These are phyloP conservation scores for Coelastrella sp. DNA, from an alignment of 139 green algal genomes.

Conservation along the genomic window DNA sequence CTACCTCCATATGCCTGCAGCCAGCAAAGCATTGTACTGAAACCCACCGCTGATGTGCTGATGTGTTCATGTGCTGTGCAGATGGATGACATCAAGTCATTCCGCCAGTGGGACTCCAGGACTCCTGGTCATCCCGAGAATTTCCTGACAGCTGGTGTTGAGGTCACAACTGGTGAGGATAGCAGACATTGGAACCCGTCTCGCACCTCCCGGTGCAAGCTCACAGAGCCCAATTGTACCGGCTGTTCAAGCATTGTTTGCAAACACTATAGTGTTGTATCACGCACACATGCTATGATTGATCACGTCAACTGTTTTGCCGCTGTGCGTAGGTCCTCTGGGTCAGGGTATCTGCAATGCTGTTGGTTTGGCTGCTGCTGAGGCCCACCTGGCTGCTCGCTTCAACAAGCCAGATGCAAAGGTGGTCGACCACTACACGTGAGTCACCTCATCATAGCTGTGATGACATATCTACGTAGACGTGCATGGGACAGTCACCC, in stretches of 20 bases:
- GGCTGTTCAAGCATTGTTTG: too few species aligned
- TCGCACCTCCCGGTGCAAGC: too few species aligned
- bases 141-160: constrained; percentile 94
- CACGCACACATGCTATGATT: too few species aligned
- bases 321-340: constrained; percentile 89
- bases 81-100: constrained; percentile 97
- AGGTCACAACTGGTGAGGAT: constrained; percentile 96
- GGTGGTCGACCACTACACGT: constrained; percentile 99
- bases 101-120: constrained; percentile 95
- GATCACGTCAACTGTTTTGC: background rate
- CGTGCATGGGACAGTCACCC: too few species aligned
- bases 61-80: constrained; percentile 51
- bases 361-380: constrained; percentile 93
- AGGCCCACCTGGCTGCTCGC: constrained; percentile 95
- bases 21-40: too few species aligned
- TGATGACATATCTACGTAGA: too few species aligned
- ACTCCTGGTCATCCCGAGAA: constrained; percentile 99
- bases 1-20: too few species aligned
- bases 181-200: background rate
- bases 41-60: too few species aligned
- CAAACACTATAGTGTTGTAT: too few species aligned
- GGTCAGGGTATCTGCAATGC: constrained; percentile 97
- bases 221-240: too few species aligned
- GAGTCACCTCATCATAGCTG: too few species aligned
- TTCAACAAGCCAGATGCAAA: constrained; percentile 98